Evolutionary conservation across 495 filamentous ascomycete species (phyloP).

Genomic region (Cercophora sp.): DNA sequence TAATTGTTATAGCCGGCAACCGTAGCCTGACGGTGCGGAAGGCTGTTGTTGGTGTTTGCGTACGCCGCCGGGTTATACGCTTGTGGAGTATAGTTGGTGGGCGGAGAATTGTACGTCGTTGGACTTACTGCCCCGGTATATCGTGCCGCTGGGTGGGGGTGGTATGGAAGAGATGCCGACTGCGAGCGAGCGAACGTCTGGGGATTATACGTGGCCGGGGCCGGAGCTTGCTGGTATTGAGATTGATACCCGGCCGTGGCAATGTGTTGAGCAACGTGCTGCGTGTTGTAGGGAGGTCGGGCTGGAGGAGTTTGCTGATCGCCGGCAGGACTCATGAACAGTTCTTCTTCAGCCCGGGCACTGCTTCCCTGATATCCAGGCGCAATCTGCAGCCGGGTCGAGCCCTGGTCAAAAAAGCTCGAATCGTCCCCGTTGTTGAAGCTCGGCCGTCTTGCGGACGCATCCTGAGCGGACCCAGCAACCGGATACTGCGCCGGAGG

Average conservation of each 20-base stretch:
- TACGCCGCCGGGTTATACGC: conserved; percentile 51
- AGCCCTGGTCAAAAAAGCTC: conserved; percentile 42
- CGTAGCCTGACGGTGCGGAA: conserved; percentile 43
- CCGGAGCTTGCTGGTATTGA: conserved; percentile 53
- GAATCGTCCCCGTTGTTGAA: conserved; percentile 79
- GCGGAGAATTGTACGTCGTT: conserved; percentile 26
- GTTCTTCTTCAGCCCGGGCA: conserved; percentile 41
- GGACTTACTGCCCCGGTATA: conserved; percentile 30
- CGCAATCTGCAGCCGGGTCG: conserved; percentile 14
- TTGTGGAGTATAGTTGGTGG: conserved; percentile 37
- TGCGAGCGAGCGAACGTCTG: conserved; percentile 70
- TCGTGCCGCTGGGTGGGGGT: conserved; percentile 34
- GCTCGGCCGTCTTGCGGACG: conserved; percentile 57
- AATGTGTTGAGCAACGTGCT: conserved; percentile 48
- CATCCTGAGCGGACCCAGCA: conserved; percentile 32
- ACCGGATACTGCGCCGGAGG: conserved; percentile 55
- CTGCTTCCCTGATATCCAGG: conserved; percentile 14
- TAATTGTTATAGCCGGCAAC: conserved; percentile 42
- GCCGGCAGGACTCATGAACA: conserved; percentile 38
- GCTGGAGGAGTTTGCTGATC: conserved; percentile 30
- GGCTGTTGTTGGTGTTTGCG: conserved; percentile 30
- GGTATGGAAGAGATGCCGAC: conserved; percentile 46
- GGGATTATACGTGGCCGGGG: conserved; percentile 71
- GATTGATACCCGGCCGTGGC: conserved; percentile 54
- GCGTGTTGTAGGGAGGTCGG: conserved; percentile 42